phyloP scores from a whole-genome alignment of 1,139 yeast species.

The Nakaseomyces kungkrabaensis region DNA sequence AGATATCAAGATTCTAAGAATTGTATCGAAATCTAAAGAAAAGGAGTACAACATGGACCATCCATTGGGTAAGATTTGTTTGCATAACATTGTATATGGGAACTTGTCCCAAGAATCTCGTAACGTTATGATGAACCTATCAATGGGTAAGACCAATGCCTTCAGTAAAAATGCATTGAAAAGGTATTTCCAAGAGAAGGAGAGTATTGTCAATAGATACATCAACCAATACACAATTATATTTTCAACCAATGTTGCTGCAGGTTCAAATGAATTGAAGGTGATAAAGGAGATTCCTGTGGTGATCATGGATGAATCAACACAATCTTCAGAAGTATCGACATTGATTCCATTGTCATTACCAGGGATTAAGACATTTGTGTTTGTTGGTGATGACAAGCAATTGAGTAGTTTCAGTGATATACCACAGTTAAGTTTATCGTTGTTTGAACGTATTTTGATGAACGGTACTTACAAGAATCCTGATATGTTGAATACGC shows the following conservation, averaged over 20 bases:
- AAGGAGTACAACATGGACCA: conserved; percentile 47
- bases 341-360: conserved; percentile 61
- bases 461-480: conserved; percentile 46
- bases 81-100: conserved; percentile 50
- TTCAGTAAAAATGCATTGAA: conserved; percentile 40
- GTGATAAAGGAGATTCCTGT: conserved; percentile 49
- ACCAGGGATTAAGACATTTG: conserved; percentile 56
- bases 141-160: conserved; percentile 32
- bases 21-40: conserved; percentile 53
- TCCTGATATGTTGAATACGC: conserved; percentile 62
- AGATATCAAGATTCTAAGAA: conserved; percentile 41
- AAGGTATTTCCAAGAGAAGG: conserved; percentile 38
- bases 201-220: conserved; percentile 38
- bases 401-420: conserved; percentile 55
- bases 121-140: conserved; percentile 37
- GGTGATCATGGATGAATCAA: conserved; percentile 62
- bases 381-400: conserved; percentile 65
- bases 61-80: conserved; percentile 47
- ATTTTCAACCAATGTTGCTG: conserved; percentile 61
- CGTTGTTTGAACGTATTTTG: conserved; percentile 50
- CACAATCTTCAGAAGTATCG: conserved; percentile 63
- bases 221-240: conserved; percentile 60
- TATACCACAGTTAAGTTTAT: conserved; percentile 49
- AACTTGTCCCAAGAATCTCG: conserved; percentile 39
- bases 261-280: conserved; percentile 57